phyloP scores from a whole-genome alignment of 2,329 filamentous ascomycete genomes.

The Colletotrichum sp. region DNA sequence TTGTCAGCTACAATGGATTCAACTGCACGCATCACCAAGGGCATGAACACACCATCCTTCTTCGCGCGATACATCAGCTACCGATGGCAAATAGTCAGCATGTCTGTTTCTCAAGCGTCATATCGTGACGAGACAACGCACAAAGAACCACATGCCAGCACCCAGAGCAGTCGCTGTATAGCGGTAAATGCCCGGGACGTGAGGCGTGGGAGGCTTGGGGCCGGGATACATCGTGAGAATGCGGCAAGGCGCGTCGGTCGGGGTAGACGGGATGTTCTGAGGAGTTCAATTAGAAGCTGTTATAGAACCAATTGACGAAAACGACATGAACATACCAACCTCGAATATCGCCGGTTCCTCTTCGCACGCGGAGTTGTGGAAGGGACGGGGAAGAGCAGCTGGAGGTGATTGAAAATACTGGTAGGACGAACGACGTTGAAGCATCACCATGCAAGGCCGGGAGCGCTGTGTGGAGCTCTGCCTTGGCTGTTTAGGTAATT shows the following conservation, averaged over 20 bases:
- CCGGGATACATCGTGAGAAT: slow-evolving; percentile 8
- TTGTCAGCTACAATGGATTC: background rate
- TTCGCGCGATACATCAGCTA: slow-evolving; percentile 96
- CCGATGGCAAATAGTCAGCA: slow-evolving; percentile 22
- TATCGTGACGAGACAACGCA: slow-evolving; percentile 55
- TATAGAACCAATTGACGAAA: background rate
- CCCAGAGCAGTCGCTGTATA: slow-evolving; percentile 86
- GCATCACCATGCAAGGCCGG: background rate
- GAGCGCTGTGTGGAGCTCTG: background rate
- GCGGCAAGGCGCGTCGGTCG: background rate
- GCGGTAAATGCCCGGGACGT: slow-evolving; percentile 72
- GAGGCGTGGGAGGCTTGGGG: slow-evolving; percentile 48
- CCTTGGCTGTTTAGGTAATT: slow-evolving; percentile 14
- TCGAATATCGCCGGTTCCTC: background rate
- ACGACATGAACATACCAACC: background rate
- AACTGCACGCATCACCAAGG: background rate
- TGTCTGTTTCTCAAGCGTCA: background rate
- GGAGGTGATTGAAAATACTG: background rate
- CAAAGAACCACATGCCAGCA: slow-evolving; percentile 99
- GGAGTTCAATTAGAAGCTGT: background rate
- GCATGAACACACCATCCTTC: slow-evolving; percentile 74
- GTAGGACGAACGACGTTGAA: background rate
- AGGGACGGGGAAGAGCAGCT: background rate
- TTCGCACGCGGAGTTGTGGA: background rate
- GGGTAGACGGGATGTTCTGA: background rate